These are phyloP conservation scores for Hypholoma sublateritium DNA, from an alignment of 768 basidiomycete species.

Conservation along the genomic window DNA sequence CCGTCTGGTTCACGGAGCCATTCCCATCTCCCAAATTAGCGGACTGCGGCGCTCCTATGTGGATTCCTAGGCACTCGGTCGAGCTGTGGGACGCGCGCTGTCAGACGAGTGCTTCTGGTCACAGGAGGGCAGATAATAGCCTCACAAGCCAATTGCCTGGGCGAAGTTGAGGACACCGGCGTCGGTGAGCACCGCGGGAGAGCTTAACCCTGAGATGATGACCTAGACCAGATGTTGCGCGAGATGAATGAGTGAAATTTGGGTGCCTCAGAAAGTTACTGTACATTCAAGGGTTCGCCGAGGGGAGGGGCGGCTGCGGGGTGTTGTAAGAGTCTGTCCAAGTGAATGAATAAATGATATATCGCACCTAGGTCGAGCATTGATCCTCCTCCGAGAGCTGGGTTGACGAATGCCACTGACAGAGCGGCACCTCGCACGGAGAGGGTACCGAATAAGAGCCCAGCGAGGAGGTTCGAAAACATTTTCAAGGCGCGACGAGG, in stretches of 20 bases:
- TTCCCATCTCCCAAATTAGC: constrained; percentile 82
- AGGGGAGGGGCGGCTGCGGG: constrained; percentile 29
- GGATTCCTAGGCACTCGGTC: constrained; percentile 74
- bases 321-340: not conserved
- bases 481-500: constrained; percentile 2
- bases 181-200: constrained; percentile 53
- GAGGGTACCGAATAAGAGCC: not conserved
- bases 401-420: constrained; percentile 40
- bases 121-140: constrained; percentile 8
- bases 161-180: constrained; percentile 60
- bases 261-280: constrained; percentile 20
- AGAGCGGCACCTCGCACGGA: not conserved
- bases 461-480: constrained; percentile 8
- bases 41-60: constrained; percentile 60
- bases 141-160: constrained; percentile 62
- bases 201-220: constrained; percentile 67
- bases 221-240: constrained; percentile 31
- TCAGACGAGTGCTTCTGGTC: constrained; percentile 16
- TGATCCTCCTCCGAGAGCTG: constrained; percentile 51
- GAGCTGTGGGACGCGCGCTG: constrained; percentile 19
- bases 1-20: constrained; percentile 55
- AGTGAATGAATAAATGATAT: not conserved
- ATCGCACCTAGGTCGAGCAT: constrained; percentile 58
- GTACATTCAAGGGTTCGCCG: constrained; percentile 54
- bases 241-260: constrained; percentile 53